Conservation (phyloP, 2,329 filamentous ascomycete species). For the Diplodia seriata region DNA sequence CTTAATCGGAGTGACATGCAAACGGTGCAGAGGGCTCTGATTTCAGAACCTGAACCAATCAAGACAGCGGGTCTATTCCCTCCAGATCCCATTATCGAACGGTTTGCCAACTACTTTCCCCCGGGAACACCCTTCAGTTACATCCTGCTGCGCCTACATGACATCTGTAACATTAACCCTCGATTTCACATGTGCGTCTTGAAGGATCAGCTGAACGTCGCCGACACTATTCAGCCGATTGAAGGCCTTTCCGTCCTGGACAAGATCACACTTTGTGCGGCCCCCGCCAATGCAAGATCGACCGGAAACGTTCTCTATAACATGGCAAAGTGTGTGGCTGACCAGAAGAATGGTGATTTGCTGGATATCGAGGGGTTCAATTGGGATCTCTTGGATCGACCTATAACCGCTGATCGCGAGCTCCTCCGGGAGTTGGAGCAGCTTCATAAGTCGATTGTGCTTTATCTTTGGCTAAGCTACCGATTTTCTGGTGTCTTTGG, state of each 20-base stretch:
- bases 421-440: slow-evolving; percentile 75
- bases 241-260: slow-evolving; percentile 72
- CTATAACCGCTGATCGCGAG: slow-evolving; percentile 52
- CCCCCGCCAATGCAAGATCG: slow-evolving; percentile 67
- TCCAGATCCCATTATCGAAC: slow-evolving; percentile 72
- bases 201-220: slow-evolving; percentile 68
- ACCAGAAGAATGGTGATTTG: slow-evolving; percentile 70
- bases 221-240: slow-evolving; percentile 76
- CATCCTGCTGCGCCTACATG: slow-evolving; percentile 76
- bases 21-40: slow-evolving; percentile 68
- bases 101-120: slow-evolving; percentile 83
- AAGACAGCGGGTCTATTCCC: slow-evolving; percentile 76
- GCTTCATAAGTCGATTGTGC: slow-evolving; percentile 80
- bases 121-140: slow-evolving; percentile 81
- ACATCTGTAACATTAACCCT: slow-evolving; percentile 68
- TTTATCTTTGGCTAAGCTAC: slow-evolving; percentile 94
- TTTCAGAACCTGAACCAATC: slow-evolving; percentile 68
- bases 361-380: slow-evolving; percentile 74
- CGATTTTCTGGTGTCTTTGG: slow-evolving; percentile 82
- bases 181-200: slow-evolving; percentile 75
- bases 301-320: slow-evolving; percentile 64
- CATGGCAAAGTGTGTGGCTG: slow-evolving; percentile 73
- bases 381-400: slow-evolving; percentile 73
- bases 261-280: slow-evolving; percentile 74
- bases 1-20: slow-evolving; percentile 74